Evolutionary conservation across 805 yeast genomes (phyloP).

Genomic region (Ogataea methanolica): DNA sequence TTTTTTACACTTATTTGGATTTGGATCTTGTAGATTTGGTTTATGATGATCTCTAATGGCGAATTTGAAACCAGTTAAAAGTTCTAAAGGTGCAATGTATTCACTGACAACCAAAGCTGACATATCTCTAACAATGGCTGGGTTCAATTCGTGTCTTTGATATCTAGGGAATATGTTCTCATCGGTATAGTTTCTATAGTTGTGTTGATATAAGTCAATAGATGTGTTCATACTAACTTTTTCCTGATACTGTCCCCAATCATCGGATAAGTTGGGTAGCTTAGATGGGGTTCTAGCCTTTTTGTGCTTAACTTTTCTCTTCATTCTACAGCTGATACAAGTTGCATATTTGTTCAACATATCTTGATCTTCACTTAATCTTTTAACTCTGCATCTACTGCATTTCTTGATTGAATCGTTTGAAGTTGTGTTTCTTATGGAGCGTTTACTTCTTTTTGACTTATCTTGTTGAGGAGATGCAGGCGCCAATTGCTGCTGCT

Average conservation of each 20-base stretch:
- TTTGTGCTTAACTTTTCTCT: conserved; percentile 32
- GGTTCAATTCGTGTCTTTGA: conserved; percentile 26
- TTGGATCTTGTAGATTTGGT: conserved; percentile 26
- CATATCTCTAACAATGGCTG: conserved; percentile 30
- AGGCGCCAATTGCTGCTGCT: conserved; percentile 10
- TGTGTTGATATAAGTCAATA: conserved; percentile 33
- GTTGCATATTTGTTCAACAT: conserved; percentile 37
- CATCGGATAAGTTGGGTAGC: conserved; percentile 32
- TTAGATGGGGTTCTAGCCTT: conserved; percentile 26
- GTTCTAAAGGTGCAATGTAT: conserved; percentile 38
- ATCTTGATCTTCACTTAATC: conserved; percentile 30
- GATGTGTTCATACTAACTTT: conserved; percentile 32
- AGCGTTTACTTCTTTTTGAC: background rate
- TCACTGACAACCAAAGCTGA: conserved; percentile 32
- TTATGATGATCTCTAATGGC: conserved; percentile 43
- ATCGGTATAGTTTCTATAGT: conserved; percentile 31
- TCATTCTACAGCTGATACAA: conserved; percentile 35
- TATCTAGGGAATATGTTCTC: conserved; percentile 31
- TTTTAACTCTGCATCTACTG: conserved; percentile 39
- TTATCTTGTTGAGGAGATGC: conserved; percentile 1
- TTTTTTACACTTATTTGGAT: conserved; percentile 36
- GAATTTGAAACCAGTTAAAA: conserved; percentile 37
- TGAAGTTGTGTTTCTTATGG: background rate
- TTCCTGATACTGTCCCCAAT: conserved; percentile 30
- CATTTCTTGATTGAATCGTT: conserved; percentile 32